Conservation (phyloP, 768 basidiomycete species). For the Sarcomyxa edulis region DNA sequence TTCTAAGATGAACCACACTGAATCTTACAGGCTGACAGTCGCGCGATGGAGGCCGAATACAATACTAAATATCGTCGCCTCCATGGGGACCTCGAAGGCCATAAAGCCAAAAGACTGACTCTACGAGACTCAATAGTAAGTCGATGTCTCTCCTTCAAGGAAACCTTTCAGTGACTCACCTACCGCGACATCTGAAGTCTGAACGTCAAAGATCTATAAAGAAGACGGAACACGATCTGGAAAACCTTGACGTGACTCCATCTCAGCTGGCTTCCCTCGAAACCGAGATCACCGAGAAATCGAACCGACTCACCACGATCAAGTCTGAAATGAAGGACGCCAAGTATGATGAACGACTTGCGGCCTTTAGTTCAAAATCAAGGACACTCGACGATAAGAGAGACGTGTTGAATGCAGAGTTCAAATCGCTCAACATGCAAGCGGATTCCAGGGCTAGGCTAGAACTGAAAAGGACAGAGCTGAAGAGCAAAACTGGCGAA, state of each 20-base stretch:
- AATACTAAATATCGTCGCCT: conserved; percentile 52
- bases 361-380: conserved; percentile 46
- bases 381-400: conserved; percentile 62
- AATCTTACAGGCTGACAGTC: conserved; percentile 44
- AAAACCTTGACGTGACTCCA: conserved; percentile 48
- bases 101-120: conserved; percentile 47
- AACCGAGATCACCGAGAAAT: conserved; percentile 70
- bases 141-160: conserved; percentile 3
- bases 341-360: conserved; percentile 61
- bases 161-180: background rate
- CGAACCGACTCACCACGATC: conserved; percentile 50
- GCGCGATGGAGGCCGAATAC: conserved; percentile 58
- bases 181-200: conserved; percentile 26
- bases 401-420: conserved; percentile 66
- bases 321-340: conserved; percentile 52
- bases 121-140: conserved; percentile 57
- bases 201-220: conserved; percentile 49
- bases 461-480: conserved; percentile 65
- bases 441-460: conserved; percentile 78
- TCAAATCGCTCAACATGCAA: conserved; percentile 68
- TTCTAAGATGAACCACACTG: too few species aligned
- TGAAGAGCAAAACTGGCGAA: conserved; percentile 59
- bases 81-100: conserved; percentile 46
- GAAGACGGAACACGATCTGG: conserved; percentile 49
- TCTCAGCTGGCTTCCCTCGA: conserved; percentile 48